Base-by-base conservation (phyloP, 768 basidiomycete genomes). In the Amyloporia xantha region DNA sequence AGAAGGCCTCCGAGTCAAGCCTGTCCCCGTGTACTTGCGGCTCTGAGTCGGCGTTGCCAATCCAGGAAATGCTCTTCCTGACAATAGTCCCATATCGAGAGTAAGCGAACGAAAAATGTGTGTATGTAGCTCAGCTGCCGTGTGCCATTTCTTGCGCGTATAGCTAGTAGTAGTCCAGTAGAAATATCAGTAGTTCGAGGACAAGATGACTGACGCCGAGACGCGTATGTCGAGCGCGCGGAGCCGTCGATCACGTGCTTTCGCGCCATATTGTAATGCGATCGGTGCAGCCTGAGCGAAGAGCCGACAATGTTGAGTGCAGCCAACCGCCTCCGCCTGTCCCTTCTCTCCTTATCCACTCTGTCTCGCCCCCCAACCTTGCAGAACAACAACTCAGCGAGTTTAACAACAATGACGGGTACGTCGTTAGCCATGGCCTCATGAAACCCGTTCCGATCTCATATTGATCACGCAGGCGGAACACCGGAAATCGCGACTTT, bases 401-500 rank as follows among this genome's bases (percentile, higher is more conserved):
- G 46, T 19, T 38, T 43, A 5, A 37, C 51, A 19, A 50, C 56
- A 24, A 57, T 57, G 56, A 54, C 56, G 11, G 49, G 56, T 57
- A 37, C 44, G 56, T 50, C 10, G 9, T 19, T 42, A n/a, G 23
- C 21, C 12, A 6, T 28, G 10, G 5, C 21, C 38, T 40, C 38
- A 40, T 9, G 38, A 7, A 9, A 35, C n/a, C 9, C 4, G 15
- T 5, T 21, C 17, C 20, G 24, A 17, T 4, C 24, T 26, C 42
- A 28, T n/a, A 11, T 24, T 25, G 15, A 5, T 5, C 23, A 23
- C n/a, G n/a, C 11, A 43, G 42, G 26, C 24, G 23, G 23, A 4
- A n/a, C 21, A 20, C 59, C 60, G 9, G 68, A 75, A 55, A 54
- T 74, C 43, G 76, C 77, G 4, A 77, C 68, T 2, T 78, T 77